phyloP scores from a whole-genome alignment of 805 yeast species.

The Cyberlindnera petersonii region DNA sequence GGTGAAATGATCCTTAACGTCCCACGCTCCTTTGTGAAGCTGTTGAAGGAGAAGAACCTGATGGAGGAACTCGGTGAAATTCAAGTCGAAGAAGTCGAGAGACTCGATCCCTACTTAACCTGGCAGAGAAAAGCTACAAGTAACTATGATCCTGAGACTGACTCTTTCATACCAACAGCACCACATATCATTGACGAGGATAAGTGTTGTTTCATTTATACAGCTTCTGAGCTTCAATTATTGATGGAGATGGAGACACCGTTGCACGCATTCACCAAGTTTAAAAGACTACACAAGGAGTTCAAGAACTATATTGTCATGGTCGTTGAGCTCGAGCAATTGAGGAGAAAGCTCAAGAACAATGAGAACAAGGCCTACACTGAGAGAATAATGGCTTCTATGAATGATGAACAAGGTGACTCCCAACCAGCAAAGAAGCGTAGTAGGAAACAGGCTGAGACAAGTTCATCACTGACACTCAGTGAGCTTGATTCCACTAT shows the following conservation, averaged over 20 bases:
- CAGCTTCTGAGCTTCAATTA: conserved; percentile 42
- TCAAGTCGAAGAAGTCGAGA: conserved; percentile 23
- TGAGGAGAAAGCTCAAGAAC: conserved; percentile 39
- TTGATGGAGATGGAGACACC: conserved; percentile 29
- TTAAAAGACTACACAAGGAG: conserved; percentile 19
- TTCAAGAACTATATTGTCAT: conserved; percentile 39
- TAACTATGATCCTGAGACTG: conserved; percentile 43
- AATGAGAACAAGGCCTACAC: conserved; percentile 45
- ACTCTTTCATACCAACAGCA: conserved; percentile 52
- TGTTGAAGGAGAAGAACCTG: conserved; percentile 30
- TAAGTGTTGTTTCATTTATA: conserved; percentile 40
- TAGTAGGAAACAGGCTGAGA: conserved; percentile 7
- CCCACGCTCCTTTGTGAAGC: conserved; percentile 30
- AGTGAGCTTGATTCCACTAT: conserved; percentile 39
- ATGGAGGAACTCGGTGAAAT: conserved; percentile 23
- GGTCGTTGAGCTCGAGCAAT: conserved; percentile 46
- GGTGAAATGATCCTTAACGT: conserved; percentile 46
- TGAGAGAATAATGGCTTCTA: conserved; percentile 29
- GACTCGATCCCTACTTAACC: conserved; percentile 28
- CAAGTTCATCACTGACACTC: conserved; percentile 7
- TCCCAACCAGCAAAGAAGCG: background rate
- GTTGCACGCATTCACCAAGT: conserved; percentile 23
- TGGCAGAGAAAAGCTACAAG: conserved; percentile 52
- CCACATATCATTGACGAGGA: conserved; percentile 41
- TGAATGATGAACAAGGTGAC: conserved; percentile 3